Evolutionary conservation across 352 stramenopile species (phyloP), one percentile per base, ranked within the genome.

Genomic region (Globisporangium megalacanthum): DNA sequence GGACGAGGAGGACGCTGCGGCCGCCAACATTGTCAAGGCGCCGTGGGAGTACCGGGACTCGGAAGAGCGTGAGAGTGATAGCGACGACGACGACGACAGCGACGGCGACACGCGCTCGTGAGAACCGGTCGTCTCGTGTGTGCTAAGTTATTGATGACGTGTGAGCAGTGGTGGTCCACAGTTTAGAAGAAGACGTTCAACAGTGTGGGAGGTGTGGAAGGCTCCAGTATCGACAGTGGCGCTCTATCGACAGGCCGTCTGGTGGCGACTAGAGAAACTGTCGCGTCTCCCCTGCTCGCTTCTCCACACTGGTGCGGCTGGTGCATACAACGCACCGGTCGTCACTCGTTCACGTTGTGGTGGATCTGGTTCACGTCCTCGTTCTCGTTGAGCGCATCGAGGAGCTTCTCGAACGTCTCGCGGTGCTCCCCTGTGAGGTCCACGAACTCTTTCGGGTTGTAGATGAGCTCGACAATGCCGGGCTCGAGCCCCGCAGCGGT

Each of bases 321-420:
- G 1, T 19, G 39, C 14, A 6, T 19, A n/a, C 39, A 8, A 20
- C 15, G 15, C 39, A 46, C 20, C 2, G n/a, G 5, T 20, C 22
- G 4, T 7, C 72, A 89, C 64, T 92, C 76, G 60, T 89, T 83
- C 31, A 92, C 69, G 66, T 93, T 93, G 77, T 93, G 80, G 64
- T 88, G 73, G 53, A 93, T 84, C 59, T 88, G 67, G 68, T 74
- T 87, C 15, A 93, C 80, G 59, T 93, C 83, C 49, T 89, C 80
- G 62, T 90, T 85, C 49, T 89, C 79, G 53, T 86, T 78, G 15
- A 93, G 74, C 47, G 75, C 75, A 31, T 89, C 83, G 9, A 90
- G 56, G 48, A 92, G 77, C 60, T 86, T 86, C 54, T 92, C 76
- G n/a, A 92, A 92, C 15, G 65, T 68, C 54, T 86, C 79, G 15